Conservation (phyloP, 202 grass and related monocot genomes). For the Panicum virgatum region DNA sequence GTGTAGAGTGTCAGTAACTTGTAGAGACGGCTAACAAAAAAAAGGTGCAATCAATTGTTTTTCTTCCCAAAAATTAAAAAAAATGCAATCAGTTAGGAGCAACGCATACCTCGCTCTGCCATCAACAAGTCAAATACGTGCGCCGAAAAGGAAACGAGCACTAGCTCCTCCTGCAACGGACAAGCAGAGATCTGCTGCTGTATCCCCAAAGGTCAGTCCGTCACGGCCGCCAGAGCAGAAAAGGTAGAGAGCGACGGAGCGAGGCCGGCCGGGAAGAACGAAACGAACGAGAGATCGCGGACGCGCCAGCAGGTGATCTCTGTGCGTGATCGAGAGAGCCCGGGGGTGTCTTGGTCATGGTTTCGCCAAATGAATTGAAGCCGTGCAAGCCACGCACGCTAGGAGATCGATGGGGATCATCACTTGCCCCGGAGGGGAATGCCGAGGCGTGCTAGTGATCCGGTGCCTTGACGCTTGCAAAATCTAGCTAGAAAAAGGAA, state of each 20-base stretch:
- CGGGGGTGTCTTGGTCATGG: slow-evolving; percentile 2
- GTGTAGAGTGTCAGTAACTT: neutral
- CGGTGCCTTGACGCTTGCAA: slow-evolving; percentile 8
- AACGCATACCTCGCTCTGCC: neutral
- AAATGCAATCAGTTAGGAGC: neutral
- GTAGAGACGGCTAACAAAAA: neutral
- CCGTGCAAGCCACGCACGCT: slow-evolving; percentile 38
- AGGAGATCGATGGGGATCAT: neutral
- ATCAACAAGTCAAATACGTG: slow-evolving; percentile 21
- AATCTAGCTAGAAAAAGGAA: neutral
- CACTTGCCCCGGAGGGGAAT: neutral
- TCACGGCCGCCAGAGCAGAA: neutral
- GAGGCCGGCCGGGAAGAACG: no score
- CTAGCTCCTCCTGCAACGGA: slow-evolving; percentile 17
- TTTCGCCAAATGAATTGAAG: slow-evolving; percentile 12
- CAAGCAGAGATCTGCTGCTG: slow-evolving; percentile 21
- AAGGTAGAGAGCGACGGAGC: neutral
- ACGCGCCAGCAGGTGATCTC: neutral
- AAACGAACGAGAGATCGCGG: neutral
- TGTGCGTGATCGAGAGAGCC: neutral
- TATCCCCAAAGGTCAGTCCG: slow-evolving; percentile 7
- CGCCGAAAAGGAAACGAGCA: neutral
- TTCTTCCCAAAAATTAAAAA: neutral
- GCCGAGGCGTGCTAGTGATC: neutral
- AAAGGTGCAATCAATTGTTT: neutral